Conservation (phyloP, 2,329 filamentous ascomycete species). For the Trichoderma gracile region DNA sequence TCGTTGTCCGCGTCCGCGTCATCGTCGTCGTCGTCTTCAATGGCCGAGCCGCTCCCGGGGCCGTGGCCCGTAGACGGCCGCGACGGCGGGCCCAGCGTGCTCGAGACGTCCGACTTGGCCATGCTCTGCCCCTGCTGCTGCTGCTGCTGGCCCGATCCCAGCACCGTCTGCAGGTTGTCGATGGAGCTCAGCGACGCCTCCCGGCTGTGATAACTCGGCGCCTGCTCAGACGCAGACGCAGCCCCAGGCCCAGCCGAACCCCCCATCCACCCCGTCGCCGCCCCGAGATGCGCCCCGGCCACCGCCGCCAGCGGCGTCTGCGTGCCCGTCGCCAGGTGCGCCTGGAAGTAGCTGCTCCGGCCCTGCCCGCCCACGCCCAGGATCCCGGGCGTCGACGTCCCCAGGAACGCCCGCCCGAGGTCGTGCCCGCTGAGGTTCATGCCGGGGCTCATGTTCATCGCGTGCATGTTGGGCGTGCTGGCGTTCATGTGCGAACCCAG, state of each 20-base stretch:
- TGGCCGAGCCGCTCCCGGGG: slow-evolving; percentile 40
- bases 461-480: no score
- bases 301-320: slow-evolving; percentile 79
- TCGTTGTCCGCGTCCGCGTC: slow-evolving; percentile 22
- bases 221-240: slow-evolving; percentile 27
- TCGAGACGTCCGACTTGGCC: slow-evolving; percentile 61
- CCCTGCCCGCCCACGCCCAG: slow-evolving; percentile 74
- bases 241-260: slow-evolving; percentile 24
- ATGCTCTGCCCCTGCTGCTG: slow-evolving; percentile 34
- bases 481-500: no score
- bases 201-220: slow-evolving; percentile 42
- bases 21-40: slow-evolving; percentile 45
- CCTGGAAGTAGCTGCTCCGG: slow-evolving; percentile 74
- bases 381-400: slow-evolving; percentile 61
- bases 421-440: slow-evolving; percentile 41
- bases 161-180: slow-evolving; percentile 43
- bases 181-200: slow-evolving; percentile 51
- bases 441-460: not conserved
- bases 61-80: slow-evolving; percentile 60
- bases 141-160: slow-evolving; percentile 32
- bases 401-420: slow-evolving; percentile 58
- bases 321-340: slow-evolving; percentile 73
- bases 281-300: slow-evolving; percentile 59
- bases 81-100: slow-evolving; percentile 59
- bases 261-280: slow-evolving; percentile 40